Evolutionary conservation across 2,329 filamentous ascomycete genomes (phyloP), one percentile per base, ranked within the genome.

Genomic region (Penicillium sp.): DNA sequence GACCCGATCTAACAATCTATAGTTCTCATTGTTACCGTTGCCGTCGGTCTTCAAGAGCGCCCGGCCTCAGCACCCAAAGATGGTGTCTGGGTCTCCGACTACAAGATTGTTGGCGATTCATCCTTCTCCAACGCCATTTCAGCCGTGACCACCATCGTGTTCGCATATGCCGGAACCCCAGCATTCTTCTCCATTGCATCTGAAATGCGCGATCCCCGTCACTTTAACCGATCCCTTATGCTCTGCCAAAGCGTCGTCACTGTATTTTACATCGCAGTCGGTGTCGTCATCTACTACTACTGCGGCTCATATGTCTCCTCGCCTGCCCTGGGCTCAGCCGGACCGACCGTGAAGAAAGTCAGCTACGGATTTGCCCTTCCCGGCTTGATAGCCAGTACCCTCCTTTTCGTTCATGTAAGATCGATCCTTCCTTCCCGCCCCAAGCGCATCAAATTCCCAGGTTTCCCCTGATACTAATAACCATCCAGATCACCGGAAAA

Each of bases 261-360:
- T 1, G 57, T 63, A 16, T 59, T 72, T 3, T 78, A 79, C 44
- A 64, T 75, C n/a, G 58, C 67, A 5, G 71, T 78, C 27, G 72
- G 73, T 9, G 59, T 71, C 3, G 74, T 81, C 0, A 74, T 82
- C 2, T 81, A 81, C 66, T 75, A 75, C 57, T 81, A 68, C 61
- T 80, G 77, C 58, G 80, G 80, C 1, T 76, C 75, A 0, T 78
- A 74, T 50, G 76, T 82, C 4, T 74, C 79, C 0, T 80, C 78
- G 0, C 80, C 80, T 0, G 78, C 78, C 1, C 72, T 82, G 5
- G 80, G 78, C 2, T 80, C 77, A 29, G 80, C 78, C 1, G 80
- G 80, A 19, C 53, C 55, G 21, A 43, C 37, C 21, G 52, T 58
- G 57, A 81, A 81, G 70, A 80, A 76, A 60, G 66, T 80, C 16